A percentile compares a stretch with the other conserved stretches of the same genome.
phyloP scores from a whole-genome alignment of 1,139 yeast species.

The Pichia sp. region DNA sequence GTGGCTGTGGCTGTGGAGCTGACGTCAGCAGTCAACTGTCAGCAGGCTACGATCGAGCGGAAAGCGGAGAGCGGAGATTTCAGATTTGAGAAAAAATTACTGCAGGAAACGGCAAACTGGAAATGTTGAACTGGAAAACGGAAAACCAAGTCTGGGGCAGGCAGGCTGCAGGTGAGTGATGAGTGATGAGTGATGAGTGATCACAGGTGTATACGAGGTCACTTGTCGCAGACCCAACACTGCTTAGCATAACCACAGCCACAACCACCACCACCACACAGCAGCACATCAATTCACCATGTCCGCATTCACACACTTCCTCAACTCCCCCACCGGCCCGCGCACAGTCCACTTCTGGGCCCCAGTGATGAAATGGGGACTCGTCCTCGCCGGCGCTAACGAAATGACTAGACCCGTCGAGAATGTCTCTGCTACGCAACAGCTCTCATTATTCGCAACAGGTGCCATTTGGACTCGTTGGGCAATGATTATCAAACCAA shows the following conservation, averaged over 20 bases:
- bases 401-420: constrained; percentile 91
- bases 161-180: no score
- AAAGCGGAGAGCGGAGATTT: no score
- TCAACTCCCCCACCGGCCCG: constrained; percentile 91
- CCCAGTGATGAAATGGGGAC: constrained; percentile 67
- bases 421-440: constrained; percentile 86
- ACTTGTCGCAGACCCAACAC: no score
- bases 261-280: constrained; percentile 23
- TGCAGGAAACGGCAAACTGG: no score
- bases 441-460: constrained; percentile 80
- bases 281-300: constrained; percentile 10
- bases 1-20: no score
- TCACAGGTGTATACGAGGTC: no score
- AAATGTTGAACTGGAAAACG: no score
- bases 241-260: constrained; percentile 22
- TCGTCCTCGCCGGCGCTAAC: constrained; percentile 84
- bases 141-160: no score
- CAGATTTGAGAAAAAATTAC: no score
- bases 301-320: constrained; percentile 56
- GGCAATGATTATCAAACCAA: constrained; percentile 91
- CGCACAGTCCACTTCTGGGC: constrained; percentile 94
- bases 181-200: no score
- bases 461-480: constrained; percentile 98
- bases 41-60: no score
- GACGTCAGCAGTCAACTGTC: no score